Evolutionary conservation across 2,329 filamentous ascomycete genomes (phyloP).

Genomic region (Graphium sp.): DNA sequence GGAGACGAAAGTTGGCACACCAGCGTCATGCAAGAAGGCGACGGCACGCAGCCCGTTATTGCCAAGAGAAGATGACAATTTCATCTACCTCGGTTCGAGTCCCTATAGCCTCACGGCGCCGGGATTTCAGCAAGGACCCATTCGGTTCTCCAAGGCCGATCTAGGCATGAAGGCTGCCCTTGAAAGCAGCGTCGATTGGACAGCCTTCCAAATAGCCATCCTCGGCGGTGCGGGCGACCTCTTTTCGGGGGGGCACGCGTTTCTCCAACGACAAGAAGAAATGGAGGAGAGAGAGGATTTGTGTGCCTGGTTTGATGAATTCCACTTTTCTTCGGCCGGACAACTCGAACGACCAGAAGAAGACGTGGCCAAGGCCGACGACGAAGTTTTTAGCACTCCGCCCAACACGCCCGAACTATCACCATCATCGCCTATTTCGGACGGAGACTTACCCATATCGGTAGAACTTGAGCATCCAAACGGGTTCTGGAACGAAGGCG

Average conservation of each 20-base stretch:
- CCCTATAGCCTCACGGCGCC: conserved; percentile 31
- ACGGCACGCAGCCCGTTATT: conserved; percentile 8
- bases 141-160: conserved; percentile 31
- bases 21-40: too few relatives aligned
- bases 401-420: conserved; percentile 3
- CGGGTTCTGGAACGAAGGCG: conserved; percentile 15
- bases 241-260: conserved; percentile 23
- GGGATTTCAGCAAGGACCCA: conserved; percentile 34
- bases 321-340: conserved; percentile 24
- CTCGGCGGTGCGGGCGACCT: conserved; percentile 37
- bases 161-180: conserved; percentile 9
- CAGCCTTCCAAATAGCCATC: conserved; percentile 49
- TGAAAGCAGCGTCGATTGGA: conserved; percentile 37
- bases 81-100: conserved; percentile 28
- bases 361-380: background rate
- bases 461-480: conserved; percentile 15
- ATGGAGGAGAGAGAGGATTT: conserved; percentile 31
- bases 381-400: conserved; percentile 6
- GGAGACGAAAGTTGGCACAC: too few relatives aligned
- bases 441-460: conserved; percentile 20
- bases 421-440: conserved; percentile 10
- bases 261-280: conserved; percentile 15
- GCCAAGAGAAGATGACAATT: conserved; percentile 22
- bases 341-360: conserved; percentile 12
- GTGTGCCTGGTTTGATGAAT: conserved; percentile 30